Percentiles rank a stretch among this genome's conserved stretches.
Conservation (phyloP, 768 basidiomycete genomes). For the Boletus insuetus region DNA sequence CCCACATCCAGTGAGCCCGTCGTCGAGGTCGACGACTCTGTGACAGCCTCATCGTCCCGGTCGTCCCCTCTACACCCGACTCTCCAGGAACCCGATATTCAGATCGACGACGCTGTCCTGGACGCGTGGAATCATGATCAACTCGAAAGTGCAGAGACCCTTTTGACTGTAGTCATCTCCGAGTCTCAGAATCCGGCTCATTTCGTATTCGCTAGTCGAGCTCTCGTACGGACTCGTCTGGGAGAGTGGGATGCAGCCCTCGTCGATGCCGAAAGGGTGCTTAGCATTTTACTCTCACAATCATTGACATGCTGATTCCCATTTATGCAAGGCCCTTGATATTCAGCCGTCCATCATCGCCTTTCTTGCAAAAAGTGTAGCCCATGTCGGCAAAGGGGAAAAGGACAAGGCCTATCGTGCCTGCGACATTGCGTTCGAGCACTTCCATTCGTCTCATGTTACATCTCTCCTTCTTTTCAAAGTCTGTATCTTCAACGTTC, state of each 20-base stretch:
- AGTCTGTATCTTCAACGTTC: not conserved
- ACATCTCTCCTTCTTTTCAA: not conserved
- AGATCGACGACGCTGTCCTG: not conserved
- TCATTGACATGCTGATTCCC: too few species aligned
- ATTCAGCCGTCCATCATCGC: not conserved
- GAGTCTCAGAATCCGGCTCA: not conserved
- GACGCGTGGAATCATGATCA: not conserved
- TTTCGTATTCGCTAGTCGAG: not conserved
- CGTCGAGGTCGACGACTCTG: too few species aligned
- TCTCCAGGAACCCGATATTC: not conserved
- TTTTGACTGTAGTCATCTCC: not conserved
- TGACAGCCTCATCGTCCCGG: too few species aligned
- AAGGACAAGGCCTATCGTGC: not conserved
- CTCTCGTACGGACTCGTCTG: not conserved
- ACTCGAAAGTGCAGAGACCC: not conserved
- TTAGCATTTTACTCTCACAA: not conserved
- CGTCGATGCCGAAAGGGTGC: not conserved
- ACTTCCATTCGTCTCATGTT: not conserved
- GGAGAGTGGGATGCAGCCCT: not conserved
- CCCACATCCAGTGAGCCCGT: too few species aligned
- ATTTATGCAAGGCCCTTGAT: not conserved
- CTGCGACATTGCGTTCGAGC: not conserved
- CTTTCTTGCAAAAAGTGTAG: not conserved
- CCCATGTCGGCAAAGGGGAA: not conserved
- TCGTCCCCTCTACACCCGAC: not conserved